Evolutionary conservation across 768 basidiomycete genomes (phyloP).

Genomic region (Myochromella boudieri): DNA sequence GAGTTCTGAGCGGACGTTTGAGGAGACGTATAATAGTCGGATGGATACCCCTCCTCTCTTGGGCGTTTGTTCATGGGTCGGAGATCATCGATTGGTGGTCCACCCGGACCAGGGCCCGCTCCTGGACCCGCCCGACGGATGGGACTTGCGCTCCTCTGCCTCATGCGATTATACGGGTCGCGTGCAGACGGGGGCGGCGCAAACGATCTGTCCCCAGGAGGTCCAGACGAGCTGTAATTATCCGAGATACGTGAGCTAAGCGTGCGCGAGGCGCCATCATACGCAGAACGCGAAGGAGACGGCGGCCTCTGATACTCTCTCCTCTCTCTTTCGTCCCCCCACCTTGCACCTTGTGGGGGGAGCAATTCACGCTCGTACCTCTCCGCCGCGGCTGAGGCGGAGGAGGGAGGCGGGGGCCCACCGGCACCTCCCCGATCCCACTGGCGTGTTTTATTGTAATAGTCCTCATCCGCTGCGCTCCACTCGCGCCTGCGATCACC

Average conservation of each 20-base stretch:
- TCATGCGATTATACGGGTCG: slow-evolving; percentile 35
- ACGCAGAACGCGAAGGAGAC: slow-evolving; percentile 17
- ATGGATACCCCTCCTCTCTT: slow-evolving; percentile 40
- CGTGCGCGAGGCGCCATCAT: slow-evolving; percentile 15
- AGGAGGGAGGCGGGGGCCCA: slow-evolving; percentile 16
- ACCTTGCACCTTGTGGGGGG: slow-evolving; percentile 22
- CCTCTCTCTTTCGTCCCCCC: slow-evolving; percentile 46
- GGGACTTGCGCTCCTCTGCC: slow-evolving; percentile 47
- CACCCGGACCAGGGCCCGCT: too few species aligned
- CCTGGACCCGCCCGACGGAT: too few species aligned
- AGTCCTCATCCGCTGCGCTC: slow-evolving; percentile 36
- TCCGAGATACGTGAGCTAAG: slow-evolving; percentile 21
- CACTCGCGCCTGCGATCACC: slow-evolving; percentile 28
- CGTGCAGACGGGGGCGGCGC: slow-evolving; percentile 9
- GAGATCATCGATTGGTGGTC: slow-evolving; percentile 32
- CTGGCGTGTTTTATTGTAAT: slow-evolving; percentile 33
- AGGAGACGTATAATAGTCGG: slow-evolving; percentile 32
- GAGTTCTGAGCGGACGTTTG: slow-evolving; percentile 1
- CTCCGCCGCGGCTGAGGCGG: slow-evolving; percentile 21
- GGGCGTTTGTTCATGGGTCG: slow-evolving; percentile 46
- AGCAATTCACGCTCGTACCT: slow-evolving; percentile 36
- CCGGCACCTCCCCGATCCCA: slow-evolving; percentile 41
- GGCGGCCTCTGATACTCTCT: slow-evolving; percentile 21
- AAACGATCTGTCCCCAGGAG: slow-evolving; percentile 16
- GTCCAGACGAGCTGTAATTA: slow-evolving; percentile 7